Evolutionary conservation across 1,284 basidiomycete genomes (phyloP).

Genomic region (Ustilago sp.): DNA sequence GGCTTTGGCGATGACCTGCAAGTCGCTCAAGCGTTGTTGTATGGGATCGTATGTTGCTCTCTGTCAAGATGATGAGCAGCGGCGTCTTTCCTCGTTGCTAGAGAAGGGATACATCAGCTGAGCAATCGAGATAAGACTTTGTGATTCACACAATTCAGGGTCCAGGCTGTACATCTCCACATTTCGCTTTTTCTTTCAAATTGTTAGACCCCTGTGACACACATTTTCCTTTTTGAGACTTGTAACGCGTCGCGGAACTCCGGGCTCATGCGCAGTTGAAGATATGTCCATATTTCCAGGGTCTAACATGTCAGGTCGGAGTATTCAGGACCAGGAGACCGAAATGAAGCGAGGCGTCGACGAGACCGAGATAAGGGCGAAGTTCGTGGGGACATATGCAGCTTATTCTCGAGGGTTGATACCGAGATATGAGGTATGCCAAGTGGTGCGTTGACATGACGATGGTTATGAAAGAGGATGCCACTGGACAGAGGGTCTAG

Average conservation of each 20-base stretch:
- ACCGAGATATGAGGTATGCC: too few species aligned
- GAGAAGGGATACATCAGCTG: neutral
- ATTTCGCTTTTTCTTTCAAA: neutral
- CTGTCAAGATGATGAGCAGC: neutral
- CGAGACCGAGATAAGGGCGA: too few species aligned
- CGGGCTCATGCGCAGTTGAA: constrained; percentile 14
- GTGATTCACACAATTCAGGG: constrained; percentile 25
- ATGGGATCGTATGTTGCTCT: neutral
- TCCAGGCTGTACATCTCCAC: constrained; percentile 29
- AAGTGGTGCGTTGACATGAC: too few species aligned
- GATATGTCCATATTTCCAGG: too few species aligned
- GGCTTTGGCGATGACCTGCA: neutral
- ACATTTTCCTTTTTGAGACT: neutral
- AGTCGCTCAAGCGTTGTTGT: neutral
- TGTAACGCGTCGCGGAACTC: constrained; percentile 30
- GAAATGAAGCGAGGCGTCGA: too few species aligned
- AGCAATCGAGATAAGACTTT: neutral
- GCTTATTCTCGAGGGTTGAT: too few species aligned
- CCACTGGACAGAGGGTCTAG: too few species aligned
- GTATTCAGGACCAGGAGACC: too few species aligned
- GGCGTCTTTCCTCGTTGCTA: neutral
- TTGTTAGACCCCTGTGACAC: constrained; percentile 7
- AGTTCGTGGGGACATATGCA: too few species aligned
- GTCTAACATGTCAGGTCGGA: too few species aligned
- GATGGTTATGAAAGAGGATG: too few species aligned